Evolutionary conservation across 805 yeast species (phyloP).

Genomic region (Candida caryicola): DNA sequence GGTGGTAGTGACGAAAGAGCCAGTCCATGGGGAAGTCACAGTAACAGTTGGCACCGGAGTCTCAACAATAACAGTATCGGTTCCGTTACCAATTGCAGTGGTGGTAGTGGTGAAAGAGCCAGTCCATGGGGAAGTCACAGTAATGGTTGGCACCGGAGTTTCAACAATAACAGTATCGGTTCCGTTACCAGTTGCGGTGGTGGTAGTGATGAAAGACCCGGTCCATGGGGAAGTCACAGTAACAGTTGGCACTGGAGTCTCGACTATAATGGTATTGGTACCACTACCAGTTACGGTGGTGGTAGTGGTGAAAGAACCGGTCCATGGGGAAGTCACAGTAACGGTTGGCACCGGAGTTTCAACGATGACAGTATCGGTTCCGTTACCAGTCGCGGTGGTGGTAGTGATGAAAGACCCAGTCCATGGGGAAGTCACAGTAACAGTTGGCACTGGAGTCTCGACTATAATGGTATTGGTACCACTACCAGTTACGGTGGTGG

Average conservation of each 20-base stretch:
- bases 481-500: constrained; percentile 7
- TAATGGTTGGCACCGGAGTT: constrained; percentile 10
- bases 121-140: too few relatives aligned
- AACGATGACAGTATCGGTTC: constrained; percentile 11
- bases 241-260: constrained; percentile 5
- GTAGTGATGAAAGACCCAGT: constrained; percentile 7
- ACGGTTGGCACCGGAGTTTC: constrained; percentile 11
- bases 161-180: constrained; percentile 12
- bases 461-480: constrained; percentile 11
- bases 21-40: too few relatives aligned
- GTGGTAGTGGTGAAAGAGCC: too few relatives aligned
- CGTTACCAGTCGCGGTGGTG: constrained; percentile 7
- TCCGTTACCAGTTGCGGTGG: constrained; percentile 7
- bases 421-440: constrained; percentile 11
- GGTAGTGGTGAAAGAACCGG: constrained; percentile 9
- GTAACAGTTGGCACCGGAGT: too few relatives aligned
- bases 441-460: constrained; percentile 5
- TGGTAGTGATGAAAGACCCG: constrained; percentile 5
- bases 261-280: constrained; percentile 11
- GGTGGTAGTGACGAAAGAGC: too few relatives aligned
- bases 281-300: constrained; percentile 6
- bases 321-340: constrained; percentile 10
- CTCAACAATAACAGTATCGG: too few relatives aligned
- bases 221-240: constrained; percentile 12
- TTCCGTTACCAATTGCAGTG: too few relatives aligned